Evolutionary conservation across 2,329 filamentous ascomycete genomes (phyloP).

Genomic region (Rutstroemia sp.): DNA sequence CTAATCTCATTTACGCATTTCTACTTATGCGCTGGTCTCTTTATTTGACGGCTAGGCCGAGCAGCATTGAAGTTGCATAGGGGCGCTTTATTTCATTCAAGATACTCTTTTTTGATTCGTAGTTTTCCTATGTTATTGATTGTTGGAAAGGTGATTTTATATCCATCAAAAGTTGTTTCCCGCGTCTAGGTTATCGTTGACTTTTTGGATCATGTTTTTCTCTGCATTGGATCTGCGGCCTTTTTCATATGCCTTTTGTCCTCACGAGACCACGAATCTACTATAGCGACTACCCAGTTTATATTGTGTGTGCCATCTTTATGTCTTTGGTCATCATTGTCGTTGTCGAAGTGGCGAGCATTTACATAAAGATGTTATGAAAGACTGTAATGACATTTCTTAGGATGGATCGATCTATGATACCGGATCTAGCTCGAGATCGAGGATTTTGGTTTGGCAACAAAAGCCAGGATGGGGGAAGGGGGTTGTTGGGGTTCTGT

Average conservation of each 20-base stretch:
- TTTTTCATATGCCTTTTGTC: slow-evolving; percentile 22
- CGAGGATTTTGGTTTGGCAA: neutral
- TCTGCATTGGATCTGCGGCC: slow-evolving; percentile 23
- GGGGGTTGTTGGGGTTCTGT: neutral
- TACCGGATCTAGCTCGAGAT: neutral
- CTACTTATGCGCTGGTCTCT: slow-evolving; percentile 16
- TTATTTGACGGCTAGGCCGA: slow-evolving; percentile 20
- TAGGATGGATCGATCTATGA: slow-evolving; percentile 6
- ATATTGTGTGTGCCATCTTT: slow-evolving; percentile 22
- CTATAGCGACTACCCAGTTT: slow-evolving; percentile 32
- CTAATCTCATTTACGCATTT: slow-evolving; percentile 20
- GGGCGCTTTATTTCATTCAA: slow-evolving; percentile 23
- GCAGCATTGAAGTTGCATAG: slow-evolving; percentile 26
- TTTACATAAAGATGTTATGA: slow-evolving; percentile 15
- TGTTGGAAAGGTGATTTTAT: slow-evolving; percentile 27
- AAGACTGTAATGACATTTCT: slow-evolving; percentile 10
- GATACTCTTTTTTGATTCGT: slow-evolving; percentile 23
- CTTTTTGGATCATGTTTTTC: slow-evolving; percentile 19
- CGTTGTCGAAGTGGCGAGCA: slow-evolving; percentile 11
- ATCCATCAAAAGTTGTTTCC: slow-evolving; percentile 29
- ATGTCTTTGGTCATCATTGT: slow-evolving; percentile 13
- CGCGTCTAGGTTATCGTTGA: slow-evolving; percentile 27
- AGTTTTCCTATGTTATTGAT: slow-evolving; percentile 22
- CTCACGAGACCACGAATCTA: slow-evolving; percentile 33
- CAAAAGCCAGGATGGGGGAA: neutral